Percentiles rank a stretch among this genome's conserved stretches.
phyloP scores from a whole-genome alignment of 2,329 filamentous ascomycete genomes.

The Trichothecium roseum region DNA sequence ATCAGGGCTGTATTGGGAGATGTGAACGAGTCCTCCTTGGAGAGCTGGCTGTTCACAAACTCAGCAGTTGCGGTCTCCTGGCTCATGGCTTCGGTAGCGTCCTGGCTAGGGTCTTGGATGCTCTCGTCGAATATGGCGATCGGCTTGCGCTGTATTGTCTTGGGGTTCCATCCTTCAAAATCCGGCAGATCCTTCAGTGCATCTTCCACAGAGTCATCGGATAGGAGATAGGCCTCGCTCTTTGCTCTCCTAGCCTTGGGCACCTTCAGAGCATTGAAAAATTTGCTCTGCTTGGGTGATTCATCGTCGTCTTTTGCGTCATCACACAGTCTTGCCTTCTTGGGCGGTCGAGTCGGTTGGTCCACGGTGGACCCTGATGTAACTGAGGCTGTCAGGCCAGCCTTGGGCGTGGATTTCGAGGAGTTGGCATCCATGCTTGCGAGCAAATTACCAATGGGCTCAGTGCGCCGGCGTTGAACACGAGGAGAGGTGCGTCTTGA shows the following conservation, averaged over 20 bases:
- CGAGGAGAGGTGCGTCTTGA: constrained; percentile 23
- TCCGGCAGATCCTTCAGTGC: constrained; percentile 41
- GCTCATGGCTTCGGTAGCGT: constrained; percentile 5
- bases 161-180: constrained; percentile 33
- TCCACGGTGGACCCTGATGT: constrained; percentile 12
- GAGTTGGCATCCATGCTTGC: constrained; percentile 12
- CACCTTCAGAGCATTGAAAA: constrained; percentile 31
- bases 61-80: constrained; percentile 8
- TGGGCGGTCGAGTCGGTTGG: constrained; percentile 31
- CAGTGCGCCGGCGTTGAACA: constrained; percentile 38
- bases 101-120: constrained; percentile 8
- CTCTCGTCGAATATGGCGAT: constrained; percentile 37
- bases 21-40: not conserved
- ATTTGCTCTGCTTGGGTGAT: constrained; percentile 39
- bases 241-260: constrained; percentile 16
- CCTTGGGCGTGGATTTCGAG: constrained; percentile 6
- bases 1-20: constrained; percentile 8
- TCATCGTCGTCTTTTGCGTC: constrained; percentile 24
- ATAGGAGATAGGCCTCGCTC: constrained; percentile 35
- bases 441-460: constrained; percentile 38
- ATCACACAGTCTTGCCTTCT: constrained; percentile 46
- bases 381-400: constrained; percentile 4
- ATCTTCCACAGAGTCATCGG: constrained; percentile 48
- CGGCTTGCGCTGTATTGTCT: constrained; percentile 21
- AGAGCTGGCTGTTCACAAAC: constrained; percentile 1